Evolutionary conservation across 805 yeast species (phyloP), one percentile per base, ranked within the genome.

Genomic region (Komagataella kurtzmanii): DNA sequence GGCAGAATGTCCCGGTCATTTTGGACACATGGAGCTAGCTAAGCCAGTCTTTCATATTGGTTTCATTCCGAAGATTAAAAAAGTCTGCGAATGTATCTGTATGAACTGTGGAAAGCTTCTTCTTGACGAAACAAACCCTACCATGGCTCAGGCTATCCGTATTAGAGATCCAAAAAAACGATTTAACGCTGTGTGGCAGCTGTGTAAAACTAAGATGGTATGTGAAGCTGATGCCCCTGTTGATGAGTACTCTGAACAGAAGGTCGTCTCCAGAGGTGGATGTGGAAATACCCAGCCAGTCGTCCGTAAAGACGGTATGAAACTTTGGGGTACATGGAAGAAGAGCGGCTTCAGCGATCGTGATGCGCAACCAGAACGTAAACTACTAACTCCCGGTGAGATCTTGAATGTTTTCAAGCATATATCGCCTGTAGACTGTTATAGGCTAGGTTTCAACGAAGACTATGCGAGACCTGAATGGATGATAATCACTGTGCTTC

Each of bases 1-100:
- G 97, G 88, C 91, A 54, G 98, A 93, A 67, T 93, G 99, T 70
- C 98, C 98, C 0, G 99, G 99, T 54, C 99, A 93, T 72, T 93
- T 93, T 70, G 99, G 99, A 59, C 99, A 93, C 65, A 93, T 93
- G 55, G 99, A 93, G 66, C 76, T 93, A 57, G 98, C 99, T 43
- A 93, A 91, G 66, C 99, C 99, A 12, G 99, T 93, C 44, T 93
- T 93, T 71, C 99, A 93, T 68, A 88, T 93, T 66, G 99, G 96
- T 48, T 93, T 88, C 68, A 81, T 93, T 61, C 79, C 95, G 49
- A 91, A 88, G 65, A 91, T 93, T 62, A 93, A 93, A 66, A 93
- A 93, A 67, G 87, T 88, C 44, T 85, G 96, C 67, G 99, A 93
- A 67, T 86, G 93, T 71, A 91, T 91, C 30, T 93, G 99, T 74